phyloP scores from a whole-genome alignment of 352 stramenopile species.

The Thalassiosira mediterranea region DNA sequence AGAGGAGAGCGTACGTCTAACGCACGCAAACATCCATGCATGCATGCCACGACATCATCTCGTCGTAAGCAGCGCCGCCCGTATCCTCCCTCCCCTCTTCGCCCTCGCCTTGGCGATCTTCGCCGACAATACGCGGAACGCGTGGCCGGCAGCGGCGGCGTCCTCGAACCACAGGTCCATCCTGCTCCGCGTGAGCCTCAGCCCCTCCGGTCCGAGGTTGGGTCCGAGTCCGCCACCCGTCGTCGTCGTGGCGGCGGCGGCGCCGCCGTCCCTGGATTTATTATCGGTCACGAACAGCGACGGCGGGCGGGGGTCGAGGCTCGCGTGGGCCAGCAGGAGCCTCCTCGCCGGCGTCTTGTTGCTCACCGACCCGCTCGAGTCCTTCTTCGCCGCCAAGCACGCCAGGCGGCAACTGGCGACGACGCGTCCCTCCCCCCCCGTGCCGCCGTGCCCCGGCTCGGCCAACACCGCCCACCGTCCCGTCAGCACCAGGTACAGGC shows the following conservation, averaged over 20 bases:
- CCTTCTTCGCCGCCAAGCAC: conserved; percentile 56
- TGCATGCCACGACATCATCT: not conserved
- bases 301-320: conserved; percentile 54
- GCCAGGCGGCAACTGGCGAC: conserved; percentile 44
- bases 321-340: conserved; percentile 62
- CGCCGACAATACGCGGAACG: conserved; percentile 50
- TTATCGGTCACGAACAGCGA: conserved; percentile 67
- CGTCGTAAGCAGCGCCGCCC: conserved; percentile 30
- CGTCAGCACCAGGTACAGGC: conserved; percentile 76
- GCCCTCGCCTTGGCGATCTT: conserved; percentile 60
- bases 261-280: no score
- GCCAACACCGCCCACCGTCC: conserved; percentile 68
- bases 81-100: conserved; percentile 43
- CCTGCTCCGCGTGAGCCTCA: conserved; percentile 48
- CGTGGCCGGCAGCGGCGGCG: conserved; percentile 53
- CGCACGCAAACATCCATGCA: conserved; percentile 6
- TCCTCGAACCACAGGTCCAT: conserved; percentile 84
- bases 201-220: conserved; percentile 25
- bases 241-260: no score
- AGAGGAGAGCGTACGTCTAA: no score
- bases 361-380: conserved; percentile 38
- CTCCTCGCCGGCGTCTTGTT: conserved; percentile 63
- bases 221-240: conserved; percentile 17
- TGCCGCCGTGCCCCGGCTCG: conserved; percentile 58
- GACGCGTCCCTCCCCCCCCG: conserved; percentile 41